phyloP scores from a whole-genome alignment of 768 basidiomycete genomes.

The Rhizopogon rudus region DNA sequence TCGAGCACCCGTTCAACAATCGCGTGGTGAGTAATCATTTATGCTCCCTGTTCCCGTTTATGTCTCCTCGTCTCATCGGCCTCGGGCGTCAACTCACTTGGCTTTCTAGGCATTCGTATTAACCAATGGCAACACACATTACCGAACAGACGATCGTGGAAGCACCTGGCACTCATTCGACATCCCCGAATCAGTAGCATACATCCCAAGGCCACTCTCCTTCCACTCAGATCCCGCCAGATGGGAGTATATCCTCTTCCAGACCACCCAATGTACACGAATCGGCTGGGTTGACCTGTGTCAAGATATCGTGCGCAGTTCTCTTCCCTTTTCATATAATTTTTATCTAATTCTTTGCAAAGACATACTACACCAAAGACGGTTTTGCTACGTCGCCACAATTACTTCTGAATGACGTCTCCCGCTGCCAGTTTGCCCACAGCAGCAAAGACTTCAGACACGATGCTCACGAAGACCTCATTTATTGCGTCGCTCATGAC shows the following conservation, averaged over 20 bases:
- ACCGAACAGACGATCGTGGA: constrained; percentile 84
- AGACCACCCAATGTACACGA: constrained; percentile 61
- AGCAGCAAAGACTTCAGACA: constrained; percentile 80
- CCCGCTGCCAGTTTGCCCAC: constrained; percentile 86
- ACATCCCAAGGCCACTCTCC: constrained; percentile 61
- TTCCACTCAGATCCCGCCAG: constrained; percentile 81
- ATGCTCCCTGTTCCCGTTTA: background rate
- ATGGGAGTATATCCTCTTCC: constrained; percentile 72
- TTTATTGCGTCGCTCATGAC: constrained; percentile 91
- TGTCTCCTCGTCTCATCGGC: background rate
- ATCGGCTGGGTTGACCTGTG: constrained; percentile 54
- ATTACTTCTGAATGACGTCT: constrained; percentile 63
- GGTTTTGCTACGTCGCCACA: constrained; percentile 63
- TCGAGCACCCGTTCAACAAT: constrained; percentile 86
- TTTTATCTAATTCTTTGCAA: constrained; percentile 8
- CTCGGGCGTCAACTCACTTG: background rate
- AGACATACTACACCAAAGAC: constrained; percentile 90
- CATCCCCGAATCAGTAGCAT: constrained; percentile 44
- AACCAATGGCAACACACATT: constrained; percentile 71
- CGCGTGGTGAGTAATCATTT: constrained; percentile 47
- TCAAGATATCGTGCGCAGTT: constrained; percentile 57
- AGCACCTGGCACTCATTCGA: constrained; percentile 82
- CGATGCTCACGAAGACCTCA: constrained; percentile 63
- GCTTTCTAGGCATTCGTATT: constrained; percentile 76
- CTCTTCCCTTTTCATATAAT: background rate